Evolutionary conservation across 2,329 filamentous ascomycete species (phyloP).

Genomic region (Mycosphaerella arachidis): DNA sequence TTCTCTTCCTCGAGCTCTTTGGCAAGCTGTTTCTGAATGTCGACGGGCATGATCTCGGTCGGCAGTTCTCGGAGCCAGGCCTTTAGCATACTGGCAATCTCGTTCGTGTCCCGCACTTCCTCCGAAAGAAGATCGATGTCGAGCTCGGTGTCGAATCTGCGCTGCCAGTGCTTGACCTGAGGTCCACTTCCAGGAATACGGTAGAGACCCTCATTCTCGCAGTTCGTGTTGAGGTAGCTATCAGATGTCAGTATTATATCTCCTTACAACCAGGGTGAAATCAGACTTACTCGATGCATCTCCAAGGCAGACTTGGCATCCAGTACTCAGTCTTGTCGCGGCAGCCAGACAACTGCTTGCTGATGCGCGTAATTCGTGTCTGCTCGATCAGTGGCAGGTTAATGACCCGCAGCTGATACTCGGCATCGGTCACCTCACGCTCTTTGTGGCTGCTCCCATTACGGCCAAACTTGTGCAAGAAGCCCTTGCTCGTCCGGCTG

Average conservation of each 20-base stretch:
- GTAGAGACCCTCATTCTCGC: slow-evolving; percentile 89
- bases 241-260: slow-evolving; percentile 12
- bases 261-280: background rate
- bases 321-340: slow-evolving; percentile 96
- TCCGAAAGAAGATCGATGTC: slow-evolving; percentile 90
- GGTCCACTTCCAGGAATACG: slow-evolving; percentile 85
- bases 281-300: slow-evolving; percentile 72
- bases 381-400: slow-evolving; percentile 84
- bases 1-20: slow-evolving; percentile 78
- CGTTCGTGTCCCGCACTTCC: slow-evolving; percentile 91
- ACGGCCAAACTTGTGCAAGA: slow-evolving; percentile 29
- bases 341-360: slow-evolving; percentile 79
- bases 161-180: slow-evolving; percentile 90
- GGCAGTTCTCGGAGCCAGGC: slow-evolving; percentile 93
- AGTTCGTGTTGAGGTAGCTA: slow-evolving; percentile 87
- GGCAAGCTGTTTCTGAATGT: slow-evolving; percentile 72
- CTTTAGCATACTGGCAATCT: slow-evolving; percentile 92
- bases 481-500: slow-evolving; percentile 20
- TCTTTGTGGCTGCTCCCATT: slow-evolving; percentile 63
- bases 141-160: slow-evolving; percentile 73
- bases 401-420: slow-evolving; percentile 79
- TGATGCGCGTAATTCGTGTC: slow-evolving; percentile 84
- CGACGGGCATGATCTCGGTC: slow-evolving; percentile 86
- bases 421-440: slow-evolving; percentile 61
- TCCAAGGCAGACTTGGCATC: slow-evolving; percentile 95